Evolutionary conservation across 2,329 filamentous ascomycete genomes (phyloP).

Genomic region (Metarhizium brunneum): DNA sequence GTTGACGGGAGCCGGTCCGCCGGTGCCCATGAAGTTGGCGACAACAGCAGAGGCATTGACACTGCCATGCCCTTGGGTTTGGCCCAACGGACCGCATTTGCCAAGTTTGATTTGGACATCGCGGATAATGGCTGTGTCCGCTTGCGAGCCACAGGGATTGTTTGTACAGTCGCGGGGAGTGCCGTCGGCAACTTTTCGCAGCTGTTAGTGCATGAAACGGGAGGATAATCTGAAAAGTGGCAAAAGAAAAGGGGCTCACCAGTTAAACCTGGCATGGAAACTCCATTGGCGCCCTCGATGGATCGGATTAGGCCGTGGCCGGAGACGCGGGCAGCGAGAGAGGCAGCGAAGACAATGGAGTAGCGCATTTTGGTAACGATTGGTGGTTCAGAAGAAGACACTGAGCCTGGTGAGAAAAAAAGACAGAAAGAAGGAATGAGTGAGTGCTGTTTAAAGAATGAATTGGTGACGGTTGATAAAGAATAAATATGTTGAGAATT

Average conservation of each 20-base stretch:
- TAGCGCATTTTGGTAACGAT: conserved; percentile 17
- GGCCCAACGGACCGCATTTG: conserved; percentile 47
- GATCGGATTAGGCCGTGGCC: conserved; percentile 49
- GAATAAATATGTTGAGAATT: no score
- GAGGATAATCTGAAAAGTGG: background rate
- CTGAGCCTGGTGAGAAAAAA: no score
- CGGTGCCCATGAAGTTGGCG: conserved; percentile 47
- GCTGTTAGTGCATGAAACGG: no score
- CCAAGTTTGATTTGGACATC: conserved; percentile 44
- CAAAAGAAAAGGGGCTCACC: conserved; percentile 10
- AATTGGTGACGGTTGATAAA: no score
- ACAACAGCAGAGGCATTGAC: conserved; percentile 49
- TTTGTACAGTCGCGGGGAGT: conserved; percentile 57
- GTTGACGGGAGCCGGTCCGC: conserved; percentile 25
- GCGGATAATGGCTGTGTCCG: conserved; percentile 60
- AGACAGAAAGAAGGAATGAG: no score
- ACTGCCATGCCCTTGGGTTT: conserved; percentile 48
- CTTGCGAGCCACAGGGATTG: conserved; percentile 53
- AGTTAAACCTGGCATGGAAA: conserved; percentile 49
- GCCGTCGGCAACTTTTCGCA: conserved; percentile 43
- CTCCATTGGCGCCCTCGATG: conserved; percentile 50
- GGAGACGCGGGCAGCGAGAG: conserved; percentile 35
- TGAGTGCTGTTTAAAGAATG: no score
- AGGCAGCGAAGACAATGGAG: conserved; percentile 15
- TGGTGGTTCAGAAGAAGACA: no score